Conservation (phyloP, 1,284 basidiomycete species). For the Malassezia arunalokei region DNA sequence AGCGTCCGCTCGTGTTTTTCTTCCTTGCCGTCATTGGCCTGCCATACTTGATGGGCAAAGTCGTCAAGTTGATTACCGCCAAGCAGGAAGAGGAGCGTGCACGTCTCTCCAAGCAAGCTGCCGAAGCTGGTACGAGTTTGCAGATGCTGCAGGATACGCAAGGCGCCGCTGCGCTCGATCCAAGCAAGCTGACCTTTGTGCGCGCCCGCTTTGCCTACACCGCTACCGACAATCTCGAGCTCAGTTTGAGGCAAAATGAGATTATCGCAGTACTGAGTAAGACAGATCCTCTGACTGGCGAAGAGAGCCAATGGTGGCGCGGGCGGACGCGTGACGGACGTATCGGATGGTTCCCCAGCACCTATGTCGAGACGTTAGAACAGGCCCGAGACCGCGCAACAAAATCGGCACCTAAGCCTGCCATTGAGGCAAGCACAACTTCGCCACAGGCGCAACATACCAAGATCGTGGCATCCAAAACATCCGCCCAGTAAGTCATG, state of each 20-base stretch:
- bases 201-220: constrained; percentile 70
- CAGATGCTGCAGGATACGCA: constrained; percentile 34
- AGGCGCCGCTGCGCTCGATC: constrained; percentile 48
- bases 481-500: no score
- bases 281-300: constrained; percentile 52
- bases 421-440: constrained; percentile 6
- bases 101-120: constrained; percentile 47
- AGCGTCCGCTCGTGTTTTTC: constrained; percentile 86
- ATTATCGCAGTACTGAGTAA: constrained; percentile 79
- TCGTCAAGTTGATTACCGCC: constrained; percentile 66
- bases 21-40: constrained; percentile 87
- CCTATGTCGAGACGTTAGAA: constrained; percentile 44
- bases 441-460: not conserved
- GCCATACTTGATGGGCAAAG: constrained; percentile 83
- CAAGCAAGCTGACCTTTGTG: constrained; percentile 65
- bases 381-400: constrained; percentile 35
- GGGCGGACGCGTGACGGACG: constrained; percentile 83
- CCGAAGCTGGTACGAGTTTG: constrained; percentile 16
- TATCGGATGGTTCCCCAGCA: constrained; percentile 91
- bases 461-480: no score
- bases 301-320: constrained; percentile 85
- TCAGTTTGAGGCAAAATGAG: constrained; percentile 73
- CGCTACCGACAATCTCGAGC: constrained; percentile 56
- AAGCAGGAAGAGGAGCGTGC: constrained; percentile 50
- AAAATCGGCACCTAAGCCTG: constrained; percentile 13